phyloP scores from a whole-genome alignment of 164 flowering plant species.

The Houttuynia cordata region DNA sequence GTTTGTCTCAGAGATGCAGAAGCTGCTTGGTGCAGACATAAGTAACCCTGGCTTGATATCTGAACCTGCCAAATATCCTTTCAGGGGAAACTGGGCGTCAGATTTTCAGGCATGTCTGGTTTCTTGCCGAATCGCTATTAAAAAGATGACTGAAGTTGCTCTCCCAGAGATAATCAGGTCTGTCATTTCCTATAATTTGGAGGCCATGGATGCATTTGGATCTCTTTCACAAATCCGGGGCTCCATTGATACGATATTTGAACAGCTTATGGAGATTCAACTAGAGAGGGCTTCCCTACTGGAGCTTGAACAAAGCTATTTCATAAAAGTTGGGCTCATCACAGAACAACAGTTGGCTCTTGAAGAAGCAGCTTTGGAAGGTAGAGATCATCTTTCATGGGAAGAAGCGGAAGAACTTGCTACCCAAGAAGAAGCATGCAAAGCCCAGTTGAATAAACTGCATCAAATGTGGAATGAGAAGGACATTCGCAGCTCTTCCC shows the following conservation, averaged over 20 bases:
- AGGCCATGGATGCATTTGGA: conserved; percentile 83
- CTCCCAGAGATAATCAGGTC: conserved; percentile 58
- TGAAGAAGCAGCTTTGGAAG: conserved; percentile 82
- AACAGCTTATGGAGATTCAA: conserved; percentile 73
- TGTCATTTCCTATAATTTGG: conserved; percentile 57
- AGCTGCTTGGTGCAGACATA: conserved; percentile 19
- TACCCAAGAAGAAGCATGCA: conserved; percentile 93
- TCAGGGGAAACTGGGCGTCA: conserved; percentile 49
- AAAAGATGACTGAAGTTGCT: conserved; percentile 54
- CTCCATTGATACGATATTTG: conserved; percentile 71
- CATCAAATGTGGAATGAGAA: conserved; percentile 87
- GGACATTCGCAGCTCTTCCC: conserved; percentile 46
- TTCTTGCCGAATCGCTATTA: conserved; percentile 47
- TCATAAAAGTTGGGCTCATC: conserved; percentile 71
- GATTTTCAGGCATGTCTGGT: conserved; percentile 38
- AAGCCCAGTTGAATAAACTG: conserved; percentile 72
- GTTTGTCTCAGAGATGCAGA: conserved; percentile 43
- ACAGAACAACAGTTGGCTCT: conserved; percentile 90
- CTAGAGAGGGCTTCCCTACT: conserved; percentile 56
- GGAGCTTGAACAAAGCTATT: conserved; percentile 80
- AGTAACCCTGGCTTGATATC: conserved; percentile 14
- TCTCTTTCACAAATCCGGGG: conserved; percentile 76
- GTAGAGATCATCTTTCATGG: conserved; percentile 94
- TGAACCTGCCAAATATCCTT: conserved; percentile 11
- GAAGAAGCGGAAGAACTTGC: conserved; percentile 99